Conservation (phyloP, 169 alveolate genomes). For the Plasmodium inui region DNA sequence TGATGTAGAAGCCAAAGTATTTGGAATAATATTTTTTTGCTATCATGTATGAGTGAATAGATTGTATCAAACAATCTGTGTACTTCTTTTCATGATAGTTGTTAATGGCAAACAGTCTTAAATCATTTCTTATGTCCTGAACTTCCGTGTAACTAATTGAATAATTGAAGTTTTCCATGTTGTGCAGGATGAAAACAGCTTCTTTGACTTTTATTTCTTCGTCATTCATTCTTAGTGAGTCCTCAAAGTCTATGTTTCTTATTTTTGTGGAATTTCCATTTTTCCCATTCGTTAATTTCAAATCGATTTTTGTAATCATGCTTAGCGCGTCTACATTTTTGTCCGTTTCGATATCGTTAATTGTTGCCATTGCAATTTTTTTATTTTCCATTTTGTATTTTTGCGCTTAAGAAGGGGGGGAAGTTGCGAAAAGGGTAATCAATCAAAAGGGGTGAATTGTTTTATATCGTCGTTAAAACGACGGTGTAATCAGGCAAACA, state of each 20-base stretch:
- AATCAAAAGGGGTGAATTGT: background rate
- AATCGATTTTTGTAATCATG: constrained; percentile 45
- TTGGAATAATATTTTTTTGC: constrained; percentile 78
- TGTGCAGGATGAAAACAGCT: constrained; percentile 62
- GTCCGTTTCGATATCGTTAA: constrained; percentile 67
- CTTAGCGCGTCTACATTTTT: constrained; percentile 67
- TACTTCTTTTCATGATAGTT: constrained; percentile 78
- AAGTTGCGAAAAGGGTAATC: background rate
- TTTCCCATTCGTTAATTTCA: constrained; percentile 27
- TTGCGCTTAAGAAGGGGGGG: background rate
- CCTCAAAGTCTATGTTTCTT: constrained; percentile 45
- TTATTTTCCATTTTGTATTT: constrained; percentile 44
- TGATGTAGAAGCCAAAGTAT: constrained; percentile 78
- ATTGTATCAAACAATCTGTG: constrained; percentile 79
- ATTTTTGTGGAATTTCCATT: constrained; percentile 21
- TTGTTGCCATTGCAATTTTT: constrained; percentile 38
- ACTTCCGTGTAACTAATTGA: constrained; percentile 75
- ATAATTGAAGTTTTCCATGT: constrained; percentile 70
- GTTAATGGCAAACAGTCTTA: constrained; percentile 78
- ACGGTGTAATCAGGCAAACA: background rate
- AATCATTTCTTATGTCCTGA: constrained; percentile 79
- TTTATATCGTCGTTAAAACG: background rate
- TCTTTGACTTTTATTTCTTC: constrained; percentile 74
- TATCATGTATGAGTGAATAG: constrained; percentile 80
- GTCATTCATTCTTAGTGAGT: constrained; percentile 50